Evolutionary conservation across 345 rosid genomes (phyloP), one percentile per base, ranked within the genome.

Genomic region (Orychophragmus violaceus): DNA sequence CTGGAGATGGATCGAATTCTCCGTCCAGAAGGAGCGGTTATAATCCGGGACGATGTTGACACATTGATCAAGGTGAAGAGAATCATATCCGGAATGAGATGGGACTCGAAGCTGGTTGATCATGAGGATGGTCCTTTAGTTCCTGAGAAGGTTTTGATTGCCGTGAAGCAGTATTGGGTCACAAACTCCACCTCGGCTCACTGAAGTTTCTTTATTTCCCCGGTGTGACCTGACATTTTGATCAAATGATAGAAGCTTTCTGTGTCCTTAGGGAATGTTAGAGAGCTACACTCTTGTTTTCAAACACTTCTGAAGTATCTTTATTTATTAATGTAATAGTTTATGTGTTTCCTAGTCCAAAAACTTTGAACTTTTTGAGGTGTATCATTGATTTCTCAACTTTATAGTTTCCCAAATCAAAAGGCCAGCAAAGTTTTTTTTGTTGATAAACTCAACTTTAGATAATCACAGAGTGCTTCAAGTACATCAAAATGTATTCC

Each of bases 71-170:
- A 85, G 74, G 96, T 91, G 65, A 83, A 82, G 85, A 90, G 82
- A 83, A 77, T 87, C 46, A 81, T 79, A 10, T 76, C 76, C 24
- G 89, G 96, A 30, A 95, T 95, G 95, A 89, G 87, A 54, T 95
- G 99, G 99, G 88, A 89, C n/a, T 60, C 94, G 4, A 95, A 95
- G 77, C 82, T 95, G 88, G 85, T 91, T 59, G 97, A 95, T 82
- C 99, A 95, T 13, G 99, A 95, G 76, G 99, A 91, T 61, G 99
- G 99, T 28, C 99, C 99, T 42, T 79, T 95, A 27, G 91, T 95
- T 63, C 86, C 93, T 0, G 97, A 87, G 80, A 95, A 95, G 79
- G 79, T 87, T 67, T 69, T 95, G 71, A 79, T 95, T 12, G 96
- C 97, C 0, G 99, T 91, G 64, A 95, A 95, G 85, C 96, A 87